Conservation (phyloP, 176 grass and related monocot species). For the Pontederia crassipes region DNA sequence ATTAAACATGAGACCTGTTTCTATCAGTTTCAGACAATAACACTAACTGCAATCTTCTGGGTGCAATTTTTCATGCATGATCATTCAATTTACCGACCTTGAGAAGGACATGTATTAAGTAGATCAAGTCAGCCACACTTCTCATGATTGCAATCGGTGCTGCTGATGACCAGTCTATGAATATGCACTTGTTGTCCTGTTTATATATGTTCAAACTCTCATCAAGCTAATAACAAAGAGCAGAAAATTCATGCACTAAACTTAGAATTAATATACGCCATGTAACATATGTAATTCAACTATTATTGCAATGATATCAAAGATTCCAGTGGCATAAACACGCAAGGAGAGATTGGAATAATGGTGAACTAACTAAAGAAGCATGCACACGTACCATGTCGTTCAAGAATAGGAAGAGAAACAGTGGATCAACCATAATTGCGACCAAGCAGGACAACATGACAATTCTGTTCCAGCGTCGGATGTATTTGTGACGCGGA, state of each 20-base stretch:
- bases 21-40: too few species aligned
- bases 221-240: background rate
- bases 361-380: too few species aligned
- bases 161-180: slow-evolving; percentile 65
- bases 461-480: slow-evolving; percentile 88
- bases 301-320: too few species aligned
- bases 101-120: slow-evolving; percentile 92
- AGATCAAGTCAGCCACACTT: slow-evolving; percentile 89
- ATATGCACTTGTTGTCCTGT: slow-evolving; percentile 75
- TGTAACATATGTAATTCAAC: too few species aligned
- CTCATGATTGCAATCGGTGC: slow-evolving; percentile 56
- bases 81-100: slow-evolving; percentile 27
- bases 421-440: slow-evolving; percentile 84
- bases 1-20: too few species aligned
- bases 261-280: too few species aligned
- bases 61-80: too few species aligned
- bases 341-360: background rate
- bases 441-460: slow-evolving; percentile 81
- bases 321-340: too few species aligned
- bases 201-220: background rate
- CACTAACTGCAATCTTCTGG: too few species aligned
- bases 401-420: slow-evolving; percentile 70
- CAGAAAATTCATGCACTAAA: too few species aligned
- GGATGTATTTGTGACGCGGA: slow-evolving; percentile 67
- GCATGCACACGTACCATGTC: slow-evolving; percentile 30